phyloP scores from a whole-genome alignment of 192 early-diverging fungal genomes.

The Gamsiella multidivaricata region DNA sequence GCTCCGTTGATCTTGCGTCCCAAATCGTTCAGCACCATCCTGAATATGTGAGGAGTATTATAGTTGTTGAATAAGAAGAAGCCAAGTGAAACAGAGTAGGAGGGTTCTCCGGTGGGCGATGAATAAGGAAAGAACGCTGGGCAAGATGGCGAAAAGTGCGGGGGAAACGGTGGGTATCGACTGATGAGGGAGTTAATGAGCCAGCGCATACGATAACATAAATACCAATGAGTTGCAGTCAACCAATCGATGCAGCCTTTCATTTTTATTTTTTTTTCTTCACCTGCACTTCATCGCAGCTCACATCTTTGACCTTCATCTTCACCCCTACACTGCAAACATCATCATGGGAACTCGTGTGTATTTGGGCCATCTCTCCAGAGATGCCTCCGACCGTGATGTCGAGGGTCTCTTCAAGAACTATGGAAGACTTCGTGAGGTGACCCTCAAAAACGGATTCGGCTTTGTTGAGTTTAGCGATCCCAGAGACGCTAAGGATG shows the following conservation, averaged over 20 bases:
- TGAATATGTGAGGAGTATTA: slow-evolving; percentile 18
- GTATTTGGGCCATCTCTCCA: slow-evolving; percentile 85
- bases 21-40: slow-evolving; percentile 91
- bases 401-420: slow-evolving; percentile 83
- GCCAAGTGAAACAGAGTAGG: too few species aligned
- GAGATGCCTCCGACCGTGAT: slow-evolving; percentile 87
- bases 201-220: background rate
- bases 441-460: slow-evolving; percentile 86
- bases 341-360: slow-evolving; percentile 62
- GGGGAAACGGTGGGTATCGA: too few species aligned
- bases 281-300: background rate
- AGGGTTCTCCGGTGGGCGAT: too few species aligned
- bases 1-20: slow-evolving; percentile 89
- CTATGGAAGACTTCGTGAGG: slow-evolving; percentile 86
- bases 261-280: slow-evolving; percentile 1
- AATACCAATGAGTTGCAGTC: background rate
- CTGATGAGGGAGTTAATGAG: too few species aligned
- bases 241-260: too few species aligned
- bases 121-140: too few species aligned
- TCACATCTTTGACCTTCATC: background rate
- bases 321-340: background rate
- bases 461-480: slow-evolving; percentile 96
- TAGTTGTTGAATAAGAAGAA: background rate
- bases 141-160: too few species aligned
- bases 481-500: slow-evolving; percentile 88